phyloP scores from a whole-genome alignment of 2,329 filamentous ascomycete species.

The Ceratocystis alfenasii region DNA sequence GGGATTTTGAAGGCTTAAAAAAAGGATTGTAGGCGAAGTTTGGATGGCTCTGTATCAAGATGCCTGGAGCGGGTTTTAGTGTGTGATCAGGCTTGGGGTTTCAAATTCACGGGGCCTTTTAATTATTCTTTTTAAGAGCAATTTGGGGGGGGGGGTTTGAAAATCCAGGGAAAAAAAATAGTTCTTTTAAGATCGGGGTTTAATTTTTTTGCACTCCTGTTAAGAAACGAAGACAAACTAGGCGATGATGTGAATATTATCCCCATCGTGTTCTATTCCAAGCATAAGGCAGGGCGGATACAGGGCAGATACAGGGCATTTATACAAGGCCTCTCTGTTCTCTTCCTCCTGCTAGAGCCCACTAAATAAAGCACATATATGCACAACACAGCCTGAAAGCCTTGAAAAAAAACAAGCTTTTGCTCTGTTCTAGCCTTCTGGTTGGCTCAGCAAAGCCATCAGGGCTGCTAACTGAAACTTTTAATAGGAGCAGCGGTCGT shows the following conservation, averaged over 20 bases:
- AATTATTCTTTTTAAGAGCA: not conserved
- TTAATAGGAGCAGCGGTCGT: not conserved
- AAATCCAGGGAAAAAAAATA: too few species aligned
- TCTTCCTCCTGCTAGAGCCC: not conserved
- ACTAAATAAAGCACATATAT: not conserved
- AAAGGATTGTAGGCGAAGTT: constrained; percentile 12
- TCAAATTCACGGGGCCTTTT: constrained; percentile 14
- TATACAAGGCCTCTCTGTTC: too few species aligned
- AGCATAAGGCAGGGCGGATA: too few species aligned
- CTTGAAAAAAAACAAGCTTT: not conserved
- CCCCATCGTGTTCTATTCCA: too few species aligned
- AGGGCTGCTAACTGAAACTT: not conserved
- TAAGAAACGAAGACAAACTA: too few species aligned
- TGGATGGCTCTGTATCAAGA: constrained; percentile 15
- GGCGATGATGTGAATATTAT: too few species aligned
- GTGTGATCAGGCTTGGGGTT: constrained; percentile 13
- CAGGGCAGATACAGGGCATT: too few species aligned
- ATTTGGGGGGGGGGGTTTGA: not conserved
- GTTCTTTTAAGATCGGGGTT: too few species aligned
- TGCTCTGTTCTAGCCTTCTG: not conserved
- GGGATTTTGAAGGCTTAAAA: constrained; percentile 6
- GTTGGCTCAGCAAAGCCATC: not conserved
- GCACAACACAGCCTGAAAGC: constrained; percentile 1
- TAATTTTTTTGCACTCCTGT: too few species aligned
- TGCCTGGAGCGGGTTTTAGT: constrained; percentile 15